Percentiles rank a stretch among this genome's conserved stretches.
Conservation (phyloP, 2,329 filamentous ascomycete species). For the Capronia epimyces region DNA sequence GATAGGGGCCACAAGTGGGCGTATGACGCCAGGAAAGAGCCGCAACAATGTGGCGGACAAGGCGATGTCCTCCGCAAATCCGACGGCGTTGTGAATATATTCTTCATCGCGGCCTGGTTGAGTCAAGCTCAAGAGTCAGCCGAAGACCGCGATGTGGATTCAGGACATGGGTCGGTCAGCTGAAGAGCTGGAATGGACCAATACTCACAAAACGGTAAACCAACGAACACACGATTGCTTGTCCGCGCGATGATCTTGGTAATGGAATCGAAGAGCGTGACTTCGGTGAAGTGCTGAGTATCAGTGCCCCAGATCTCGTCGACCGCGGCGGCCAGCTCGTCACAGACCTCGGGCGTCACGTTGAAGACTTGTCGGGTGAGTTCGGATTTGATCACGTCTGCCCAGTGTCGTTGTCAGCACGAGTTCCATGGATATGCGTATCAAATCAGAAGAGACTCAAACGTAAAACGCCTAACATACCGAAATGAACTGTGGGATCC, state of each 20-base stretch:
- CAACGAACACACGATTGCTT: conserved; percentile 43
- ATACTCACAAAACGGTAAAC: conserved; percentile 37
- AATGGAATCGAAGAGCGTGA: conserved; percentile 36
- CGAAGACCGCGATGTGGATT: too few species aligned
- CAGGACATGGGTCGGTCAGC: not conserved
- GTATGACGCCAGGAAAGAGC: conserved; percentile 45
- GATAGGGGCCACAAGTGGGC: conserved; percentile 47
- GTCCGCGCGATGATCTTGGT: conserved; percentile 38
- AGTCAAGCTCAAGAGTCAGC: too few species aligned
- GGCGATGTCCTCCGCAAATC: conserved; percentile 49
- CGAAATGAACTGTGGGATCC: conserved; percentile 13
- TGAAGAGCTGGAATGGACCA: not conserved
- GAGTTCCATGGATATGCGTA: not conserved
- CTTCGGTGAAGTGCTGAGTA: conserved; percentile 34
- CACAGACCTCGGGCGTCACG: conserved; percentile 37
- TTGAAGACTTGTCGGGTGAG: conserved; percentile 37
- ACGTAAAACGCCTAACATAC: not conserved
- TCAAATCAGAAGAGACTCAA: too few species aligned
- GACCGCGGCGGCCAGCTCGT: conserved; percentile 36
- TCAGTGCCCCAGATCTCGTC: conserved; percentile 37
- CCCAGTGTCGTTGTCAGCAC: not conserved
- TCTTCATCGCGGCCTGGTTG: conserved; percentile 24
- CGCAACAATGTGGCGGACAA: conserved; percentile 44
- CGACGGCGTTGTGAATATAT: conserved; percentile 45
- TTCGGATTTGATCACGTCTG: conserved; percentile 15